phyloP scores from a whole-genome alignment of 164 flowering plant genomes.

The Houttuynia cordata region DNA sequence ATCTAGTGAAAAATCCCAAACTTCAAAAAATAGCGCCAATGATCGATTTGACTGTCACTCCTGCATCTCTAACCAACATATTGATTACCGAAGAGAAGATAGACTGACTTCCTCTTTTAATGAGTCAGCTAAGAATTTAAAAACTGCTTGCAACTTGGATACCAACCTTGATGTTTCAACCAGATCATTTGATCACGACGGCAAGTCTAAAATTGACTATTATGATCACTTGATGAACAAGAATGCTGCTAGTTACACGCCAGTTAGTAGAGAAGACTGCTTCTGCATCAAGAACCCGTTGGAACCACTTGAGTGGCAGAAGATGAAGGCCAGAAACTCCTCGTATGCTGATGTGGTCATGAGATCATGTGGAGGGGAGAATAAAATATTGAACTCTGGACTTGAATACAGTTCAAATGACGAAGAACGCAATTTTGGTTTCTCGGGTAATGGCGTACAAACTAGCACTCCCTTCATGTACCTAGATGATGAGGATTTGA shows the following conservation, averaged over 20 bases:
- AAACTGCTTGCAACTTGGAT: slow-evolving; percentile 30
- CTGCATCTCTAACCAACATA: slow-evolving; percentile 47
- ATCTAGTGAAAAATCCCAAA: slow-evolving; percentile 40
- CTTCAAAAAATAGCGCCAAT: slow-evolving; percentile 29
- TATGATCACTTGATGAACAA: slow-evolving; percentile 43
- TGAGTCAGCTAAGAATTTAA: slow-evolving; percentile 32
- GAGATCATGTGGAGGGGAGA: slow-evolving; percentile 8
- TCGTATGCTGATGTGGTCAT: slow-evolving; percentile 57
- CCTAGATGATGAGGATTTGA: slow-evolving; percentile 11
- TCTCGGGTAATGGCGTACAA: slow-evolving; percentile 1
- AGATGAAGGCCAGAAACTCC: slow-evolving; percentile 48
- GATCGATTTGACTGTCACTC: slow-evolving; percentile 49
- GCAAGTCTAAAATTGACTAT: slow-evolving; percentile 20
- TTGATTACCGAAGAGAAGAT: slow-evolving; percentile 31
- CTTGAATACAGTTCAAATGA: slow-evolving; percentile 10
- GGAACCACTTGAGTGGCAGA: slow-evolving; percentile 72
- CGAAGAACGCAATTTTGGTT: slow-evolving; percentile 2
- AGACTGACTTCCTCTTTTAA: slow-evolving; percentile 17
- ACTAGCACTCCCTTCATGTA: slow-evolving; percentile 5
- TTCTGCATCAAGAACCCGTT: slow-evolving; percentile 56
- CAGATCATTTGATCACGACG: slow-evolving; percentile 37
- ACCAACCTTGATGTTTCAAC: slow-evolving; percentile 30
- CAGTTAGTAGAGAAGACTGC: slow-evolving; percentile 25
- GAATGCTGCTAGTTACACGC: slow-evolving; percentile 13
- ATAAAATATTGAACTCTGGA: slow-evolving; percentile 4